These are phyloP conservation scores for Moniliella sp. DNA, from an alignment of 1,284 basidiomycete genomes.

Conservation along the genomic window DNA sequence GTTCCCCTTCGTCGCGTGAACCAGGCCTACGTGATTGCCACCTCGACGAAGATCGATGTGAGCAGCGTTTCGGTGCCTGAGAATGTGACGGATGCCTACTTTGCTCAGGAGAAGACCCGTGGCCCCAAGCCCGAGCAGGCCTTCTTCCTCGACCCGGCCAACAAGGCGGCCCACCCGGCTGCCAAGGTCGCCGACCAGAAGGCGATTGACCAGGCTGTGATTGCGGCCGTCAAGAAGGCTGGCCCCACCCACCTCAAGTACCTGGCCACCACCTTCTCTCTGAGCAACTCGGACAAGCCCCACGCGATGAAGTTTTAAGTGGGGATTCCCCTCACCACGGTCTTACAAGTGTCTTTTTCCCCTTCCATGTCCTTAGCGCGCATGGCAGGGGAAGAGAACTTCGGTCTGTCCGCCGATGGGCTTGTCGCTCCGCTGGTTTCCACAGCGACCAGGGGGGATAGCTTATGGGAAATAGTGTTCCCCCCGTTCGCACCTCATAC, in stretches of 20 bases:
- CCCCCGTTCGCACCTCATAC: no score
- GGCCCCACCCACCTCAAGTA: constrained; percentile 80
- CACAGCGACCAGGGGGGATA: no score
- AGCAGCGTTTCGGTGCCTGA: no score
- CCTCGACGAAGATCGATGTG: constrained; percentile 81
- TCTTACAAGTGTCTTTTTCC: no score
- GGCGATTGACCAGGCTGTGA: constrained; percentile 57
- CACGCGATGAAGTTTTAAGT: constrained; percentile 63
- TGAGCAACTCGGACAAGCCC: constrained; percentile 78
- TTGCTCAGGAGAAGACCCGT: constrained; percentile 40
- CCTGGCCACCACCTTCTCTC: constrained; percentile 73
- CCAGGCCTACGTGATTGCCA: constrained; percentile 97
- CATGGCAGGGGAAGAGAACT: no score
- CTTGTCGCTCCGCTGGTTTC: no score
- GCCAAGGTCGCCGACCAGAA: constrained; percentile 83
- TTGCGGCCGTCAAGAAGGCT: constrained; percentile 65
- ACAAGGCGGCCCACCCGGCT: constrained; percentile 71
- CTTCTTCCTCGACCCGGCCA: constrained; percentile 79
- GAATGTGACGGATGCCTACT: constrained; percentile 90
- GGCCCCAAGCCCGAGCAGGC: constrained; percentile 87
- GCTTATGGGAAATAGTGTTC: no score
- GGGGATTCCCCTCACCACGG: no score
- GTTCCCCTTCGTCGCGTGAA: constrained; percentile 92
- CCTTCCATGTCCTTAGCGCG: no score
- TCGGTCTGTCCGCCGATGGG: no score